A percentile compares a stretch with the other conserved stretches of the same genome.
Conservation (phyloP, 164 flowering plant genomes). For the Echeveria elegans region DNA sequence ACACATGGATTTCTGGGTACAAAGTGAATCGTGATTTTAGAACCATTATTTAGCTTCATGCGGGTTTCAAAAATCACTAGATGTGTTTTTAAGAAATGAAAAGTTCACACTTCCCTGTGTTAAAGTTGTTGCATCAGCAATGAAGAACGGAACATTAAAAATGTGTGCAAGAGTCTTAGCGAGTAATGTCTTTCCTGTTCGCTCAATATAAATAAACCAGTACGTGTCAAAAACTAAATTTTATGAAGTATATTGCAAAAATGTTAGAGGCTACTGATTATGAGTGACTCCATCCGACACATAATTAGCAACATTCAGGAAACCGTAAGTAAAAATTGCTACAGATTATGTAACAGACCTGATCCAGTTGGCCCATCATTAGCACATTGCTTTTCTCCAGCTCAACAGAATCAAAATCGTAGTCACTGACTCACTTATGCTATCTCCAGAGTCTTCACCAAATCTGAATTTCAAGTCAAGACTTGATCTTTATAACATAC, state of each 20-base stretch:
- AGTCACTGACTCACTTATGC: slow-evolving; percentile 16
- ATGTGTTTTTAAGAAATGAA: background rate
- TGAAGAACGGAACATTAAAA: slow-evolving; percentile 35
- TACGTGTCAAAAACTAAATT: background rate
- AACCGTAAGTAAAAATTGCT: background rate
- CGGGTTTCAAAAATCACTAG: background rate
- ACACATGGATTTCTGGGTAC: no score
- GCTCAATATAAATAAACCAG: slow-evolving; percentile 13
- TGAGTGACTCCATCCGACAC: background rate
- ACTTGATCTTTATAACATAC: background rate
- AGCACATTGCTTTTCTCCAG: slow-evolving; percentile 41
- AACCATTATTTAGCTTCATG: background rate
- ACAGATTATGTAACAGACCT: slow-evolving; percentile 23
- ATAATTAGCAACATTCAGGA: background rate
- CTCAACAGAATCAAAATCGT: slow-evolving; percentile 25
- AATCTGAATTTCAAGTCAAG: slow-evolving; percentile 17
- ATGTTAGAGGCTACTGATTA: background rate
- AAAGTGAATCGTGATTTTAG: no score
- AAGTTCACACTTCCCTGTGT: slow-evolving; percentile 32
- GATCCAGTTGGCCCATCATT: slow-evolving; percentile 46
- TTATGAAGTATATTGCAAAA: background rate
- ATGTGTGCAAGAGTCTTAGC: slow-evolving; percentile 42
- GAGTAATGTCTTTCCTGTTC: slow-evolving; percentile 42
- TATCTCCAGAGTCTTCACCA: slow-evolving; percentile 4
- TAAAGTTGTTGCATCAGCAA: slow-evolving; percentile 37